Percentiles rank a stretch among this genome's conserved stretches.
phyloP scores from a whole-genome alignment of 2,329 filamentous ascomycete species.

The Colletotrichum neosansevieriae region DNA sequence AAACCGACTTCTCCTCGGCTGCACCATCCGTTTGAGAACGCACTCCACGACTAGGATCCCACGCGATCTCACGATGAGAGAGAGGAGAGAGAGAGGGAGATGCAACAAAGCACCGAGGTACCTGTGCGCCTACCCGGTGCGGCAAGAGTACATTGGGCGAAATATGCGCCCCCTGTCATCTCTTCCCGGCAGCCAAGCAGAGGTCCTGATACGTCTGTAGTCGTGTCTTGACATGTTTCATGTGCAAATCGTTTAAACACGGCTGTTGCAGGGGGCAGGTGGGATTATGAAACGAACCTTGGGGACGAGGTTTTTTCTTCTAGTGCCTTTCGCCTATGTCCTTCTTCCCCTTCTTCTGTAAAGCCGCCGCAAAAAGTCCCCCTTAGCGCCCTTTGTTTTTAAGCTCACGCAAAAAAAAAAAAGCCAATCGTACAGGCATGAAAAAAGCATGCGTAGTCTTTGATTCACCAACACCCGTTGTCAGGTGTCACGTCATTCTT shows the following conservation, averaged over 20 bases:
- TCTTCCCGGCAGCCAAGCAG: slow-evolving; percentile 5
- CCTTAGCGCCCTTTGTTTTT: neutral
- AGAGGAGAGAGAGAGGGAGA: too few relatives aligned
- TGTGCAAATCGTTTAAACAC: slow-evolving; percentile 7
- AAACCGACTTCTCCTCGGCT: neutral
- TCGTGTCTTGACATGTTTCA: slow-evolving; percentile 32
- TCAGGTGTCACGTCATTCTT: too few relatives aligned
- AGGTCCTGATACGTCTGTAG: slow-evolving; percentile 33
- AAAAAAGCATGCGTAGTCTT: too few relatives aligned
- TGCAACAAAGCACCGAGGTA: neutral
- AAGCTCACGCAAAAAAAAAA: neutral
- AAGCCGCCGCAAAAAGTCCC: too few relatives aligned
- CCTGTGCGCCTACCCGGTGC: neutral
- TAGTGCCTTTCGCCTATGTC: too few relatives aligned
- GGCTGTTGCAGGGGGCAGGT: neutral
- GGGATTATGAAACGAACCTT: slow-evolving; percentile 13
- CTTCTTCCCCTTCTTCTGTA: too few relatives aligned
- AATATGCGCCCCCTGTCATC: slow-evolving; percentile 4
- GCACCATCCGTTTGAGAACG: slow-evolving; percentile 8
- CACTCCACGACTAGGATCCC: neutral
- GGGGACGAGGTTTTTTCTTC: too few relatives aligned
- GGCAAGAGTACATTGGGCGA: slow-evolving; percentile 1
- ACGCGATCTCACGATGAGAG: neutral
- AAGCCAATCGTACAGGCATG: too few relatives aligned
- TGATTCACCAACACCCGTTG: neutral